Conservation (phyloP, 2,329 filamentous ascomycete genomes). For the Parastagonospora avenae region DNA sequence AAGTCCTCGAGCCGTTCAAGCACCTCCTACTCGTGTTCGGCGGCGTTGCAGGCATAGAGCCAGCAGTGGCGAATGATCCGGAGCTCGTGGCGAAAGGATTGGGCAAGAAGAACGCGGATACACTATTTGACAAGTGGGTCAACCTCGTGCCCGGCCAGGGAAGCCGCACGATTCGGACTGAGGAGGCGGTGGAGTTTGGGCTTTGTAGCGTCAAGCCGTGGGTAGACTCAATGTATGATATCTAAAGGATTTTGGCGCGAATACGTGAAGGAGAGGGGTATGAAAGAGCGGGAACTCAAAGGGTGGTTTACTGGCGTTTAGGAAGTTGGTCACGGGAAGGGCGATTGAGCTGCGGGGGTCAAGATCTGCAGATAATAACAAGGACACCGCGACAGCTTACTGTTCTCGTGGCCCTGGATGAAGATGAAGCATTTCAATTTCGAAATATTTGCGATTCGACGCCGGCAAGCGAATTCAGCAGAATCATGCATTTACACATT, state of each 20-base stretch:
- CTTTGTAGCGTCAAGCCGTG: constrained; percentile 67
- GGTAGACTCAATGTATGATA: constrained; percentile 27
- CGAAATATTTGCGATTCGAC: no score
- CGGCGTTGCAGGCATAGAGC: constrained; percentile 79
- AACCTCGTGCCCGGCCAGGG: constrained; percentile 81
- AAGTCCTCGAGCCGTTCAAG: constrained; percentile 57
- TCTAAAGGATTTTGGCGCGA: background rate
- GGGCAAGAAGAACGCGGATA: constrained; percentile 65
- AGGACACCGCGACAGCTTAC: no score
- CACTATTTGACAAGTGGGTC: constrained; percentile 84
- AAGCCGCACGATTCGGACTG: constrained; percentile 80
- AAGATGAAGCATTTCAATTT: no score
- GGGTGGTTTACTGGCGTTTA: no score
- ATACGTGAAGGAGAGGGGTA: no score
- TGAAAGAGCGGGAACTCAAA: no score
- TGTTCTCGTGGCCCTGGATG: no score
- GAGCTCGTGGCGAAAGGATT: constrained; percentile 67
- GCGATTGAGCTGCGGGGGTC: no score
- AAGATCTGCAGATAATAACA: no score
- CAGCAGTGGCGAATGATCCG: constrained; percentile 67
- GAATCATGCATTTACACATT: no score
- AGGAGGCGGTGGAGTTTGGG: constrained; percentile 81
- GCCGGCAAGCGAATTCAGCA: no score
- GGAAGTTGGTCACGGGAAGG: no score
- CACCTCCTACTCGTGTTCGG: constrained; percentile 82